Base-by-base conservation (phyloP, 257 asterid species). In the Ajuga chamaepitys region DNA sequence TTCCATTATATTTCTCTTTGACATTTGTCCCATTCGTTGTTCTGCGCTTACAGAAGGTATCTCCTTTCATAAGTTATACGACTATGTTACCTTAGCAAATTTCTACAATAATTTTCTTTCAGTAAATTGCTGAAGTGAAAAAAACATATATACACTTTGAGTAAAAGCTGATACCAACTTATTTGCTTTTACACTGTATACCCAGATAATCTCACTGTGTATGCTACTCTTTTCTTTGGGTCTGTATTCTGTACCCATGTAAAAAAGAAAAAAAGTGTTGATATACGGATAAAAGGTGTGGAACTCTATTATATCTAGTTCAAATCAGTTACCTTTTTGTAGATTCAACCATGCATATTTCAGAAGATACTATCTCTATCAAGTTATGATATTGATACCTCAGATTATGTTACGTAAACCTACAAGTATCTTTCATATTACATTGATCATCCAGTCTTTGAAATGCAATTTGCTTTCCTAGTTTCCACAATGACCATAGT, bases 1-100 rank as follows among this genome's bases (percentile, higher is more conserved):
- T 91, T 80, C 99, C 99, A 63, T 83, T 94, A 7, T 94, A 94
- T 76, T 94, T 94, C 89, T 94, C 99, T 54, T 76, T 94, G 88
- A 91, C 99, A 25, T 91, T 90, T 72, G 99, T 94, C 62, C 99
- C 98, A 0, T 90, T 94, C 58, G 96, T 94, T 50, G 95, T 94
- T 66, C 88, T 94, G 63, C 95, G 91, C 70, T 71, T 91, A 70
- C 98, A 90, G 73, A 94, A 94, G 99, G 97, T 94, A 90, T 74
- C 54, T 35, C 62, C 58, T 52, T 24, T 50, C 47, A 32, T 42
- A 51, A 68, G 28, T 68, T 52, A 41, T 41, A 40, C 41, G 46
- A 47, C 51, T 42, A 47, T 58, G n/a, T 24, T 48, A 68, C 66
- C 70, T 77, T 54, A 12, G 1, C 57, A 40, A 30, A 52, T 35